These are phyloP conservation scores for Phytophthora pseudosyringae DNA, from an alignment of 352 stramenopile species.

Conservation along the genomic window DNA sequence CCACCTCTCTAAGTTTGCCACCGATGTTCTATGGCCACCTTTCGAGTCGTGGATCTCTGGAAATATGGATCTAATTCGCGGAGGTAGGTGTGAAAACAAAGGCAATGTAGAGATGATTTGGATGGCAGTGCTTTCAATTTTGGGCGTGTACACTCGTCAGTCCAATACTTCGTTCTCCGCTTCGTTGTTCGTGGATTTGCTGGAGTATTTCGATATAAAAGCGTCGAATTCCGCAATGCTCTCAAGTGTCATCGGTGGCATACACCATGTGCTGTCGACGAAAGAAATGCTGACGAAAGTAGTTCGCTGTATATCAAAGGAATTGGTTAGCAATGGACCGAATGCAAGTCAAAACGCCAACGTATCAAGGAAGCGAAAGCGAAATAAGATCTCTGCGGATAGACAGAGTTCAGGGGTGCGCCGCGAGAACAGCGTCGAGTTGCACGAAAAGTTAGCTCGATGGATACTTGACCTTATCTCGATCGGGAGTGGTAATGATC, in stretches of 20 bases:
- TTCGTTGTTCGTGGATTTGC: conserved; percentile 36
- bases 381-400: conserved; percentile 16
- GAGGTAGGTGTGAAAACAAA: conserved; percentile 16
- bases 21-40: conserved; percentile 45
- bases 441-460: conserved; percentile 42
- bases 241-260: conserved; percentile 28
- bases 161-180: conserved; percentile 24
- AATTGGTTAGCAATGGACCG: conserved; percentile 12
- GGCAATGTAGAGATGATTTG: conserved; percentile 26
- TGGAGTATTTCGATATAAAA: conserved; percentile 31
- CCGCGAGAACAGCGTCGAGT: conserved; percentile 16
- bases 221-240: conserved; percentile 17
- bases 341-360: conserved; percentile 19
- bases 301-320: conserved; percentile 31
- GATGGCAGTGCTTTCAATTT: conserved; percentile 35
- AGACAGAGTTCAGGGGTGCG: conserved; percentile 1
- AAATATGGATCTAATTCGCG: conserved; percentile 26
- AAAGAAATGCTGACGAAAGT: conserved; percentile 38
- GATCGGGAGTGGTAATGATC: conserved; percentile 39
- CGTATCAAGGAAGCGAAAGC: conserved; percentile 34
- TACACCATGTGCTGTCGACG: conserved; percentile 33
- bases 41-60: conserved; percentile 37
- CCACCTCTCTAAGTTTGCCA: conserved; percentile 36
- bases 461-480: conserved; percentile 56
- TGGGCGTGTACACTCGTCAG: conserved; percentile 32